Evolutionary conservation across 106 monocot species (phyloP).

Genomic region (Allium sativum): DNA sequence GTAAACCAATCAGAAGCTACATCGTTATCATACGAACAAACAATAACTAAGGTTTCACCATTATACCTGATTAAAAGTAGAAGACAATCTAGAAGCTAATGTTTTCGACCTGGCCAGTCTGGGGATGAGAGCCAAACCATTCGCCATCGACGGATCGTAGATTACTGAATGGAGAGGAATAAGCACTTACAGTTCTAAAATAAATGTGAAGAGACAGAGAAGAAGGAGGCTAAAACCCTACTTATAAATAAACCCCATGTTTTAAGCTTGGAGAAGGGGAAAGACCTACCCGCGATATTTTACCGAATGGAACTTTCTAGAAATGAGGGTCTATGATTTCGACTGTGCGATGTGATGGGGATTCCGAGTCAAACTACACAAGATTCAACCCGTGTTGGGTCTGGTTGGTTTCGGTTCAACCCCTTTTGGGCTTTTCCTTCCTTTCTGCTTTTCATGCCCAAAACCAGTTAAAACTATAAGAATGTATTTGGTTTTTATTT

Average conservation of each 20-base stretch:
- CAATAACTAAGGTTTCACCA: neutral
- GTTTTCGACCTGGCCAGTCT: conserved; percentile 5
- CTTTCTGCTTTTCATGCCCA: too few relatives aligned
- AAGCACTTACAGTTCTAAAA: too few relatives aligned
- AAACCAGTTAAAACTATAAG: too few relatives aligned
- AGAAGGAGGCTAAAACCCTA: neutral
- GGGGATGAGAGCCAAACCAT: neutral
- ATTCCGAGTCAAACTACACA: too few relatives aligned
- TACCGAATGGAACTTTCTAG: too few relatives aligned
- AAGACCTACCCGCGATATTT: too few relatives aligned
- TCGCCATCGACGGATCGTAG: conserved; percentile 1
- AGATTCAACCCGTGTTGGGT: too few relatives aligned
- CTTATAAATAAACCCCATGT: neutral
- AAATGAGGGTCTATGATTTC: too few relatives aligned
- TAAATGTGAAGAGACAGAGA: neutral
- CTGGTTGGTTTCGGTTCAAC: too few relatives aligned
- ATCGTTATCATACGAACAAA: neutral
- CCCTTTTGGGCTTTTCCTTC: too few relatives aligned
- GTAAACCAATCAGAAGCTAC: neutral
- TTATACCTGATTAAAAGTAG: conserved; percentile 1
- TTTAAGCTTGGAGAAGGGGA: neutral
- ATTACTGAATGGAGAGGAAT: neutral
- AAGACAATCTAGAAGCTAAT: conserved; percentile 3
- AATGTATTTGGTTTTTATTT: too few relatives aligned
- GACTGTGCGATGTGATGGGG: too few relatives aligned